Conservation (phyloP, 1,139 yeast species). For the Hyphopichia khmerensis region DNA sequence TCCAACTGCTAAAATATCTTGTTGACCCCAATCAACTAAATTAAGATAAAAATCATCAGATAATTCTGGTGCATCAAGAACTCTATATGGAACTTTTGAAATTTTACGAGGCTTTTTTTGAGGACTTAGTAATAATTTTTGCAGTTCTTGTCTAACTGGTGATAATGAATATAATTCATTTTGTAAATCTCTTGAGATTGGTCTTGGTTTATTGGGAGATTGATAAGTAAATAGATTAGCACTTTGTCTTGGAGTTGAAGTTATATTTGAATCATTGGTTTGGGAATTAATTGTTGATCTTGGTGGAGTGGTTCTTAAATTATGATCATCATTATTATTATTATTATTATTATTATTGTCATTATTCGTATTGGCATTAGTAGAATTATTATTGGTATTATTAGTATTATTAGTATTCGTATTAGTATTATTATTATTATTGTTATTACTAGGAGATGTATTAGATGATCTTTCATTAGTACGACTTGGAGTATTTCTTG, state of each 20-base stretch:
- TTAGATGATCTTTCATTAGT: too few relatives aligned
- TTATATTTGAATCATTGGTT: conserved; percentile 17
- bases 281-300: conserved; percentile 12
- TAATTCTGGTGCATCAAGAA: conserved; percentile 93
- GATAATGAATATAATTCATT: conserved; percentile 77
- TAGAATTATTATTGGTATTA: not conserved
- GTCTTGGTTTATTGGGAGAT: conserved; percentile 63
- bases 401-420: conserved; percentile 4
- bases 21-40: conserved; percentile 94
- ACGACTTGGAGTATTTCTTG: conserved; percentile 6
- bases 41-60: conserved; percentile 93
- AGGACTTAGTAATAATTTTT: conserved; percentile 74
- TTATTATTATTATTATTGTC: conserved; percentile 1
- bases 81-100: conserved; percentile 86
- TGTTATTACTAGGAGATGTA: too few relatives aligned
- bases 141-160: conserved; percentile 89
- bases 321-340: conserved; percentile 2
- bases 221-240: conserved; percentile 70
- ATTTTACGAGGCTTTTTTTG: conserved; percentile 76
- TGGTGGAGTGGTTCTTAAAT: conserved; percentile 21
- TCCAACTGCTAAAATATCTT: conserved; percentile 87
- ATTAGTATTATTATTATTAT: too few relatives aligned
- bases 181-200: conserved; percentile 59
- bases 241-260: conserved; percentile 54
- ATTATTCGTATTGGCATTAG: not conserved